Evolutionary conservation across 768 basidiomycete genomes (phyloP).

Genomic region (Infundibulicybe gibba): DNA sequence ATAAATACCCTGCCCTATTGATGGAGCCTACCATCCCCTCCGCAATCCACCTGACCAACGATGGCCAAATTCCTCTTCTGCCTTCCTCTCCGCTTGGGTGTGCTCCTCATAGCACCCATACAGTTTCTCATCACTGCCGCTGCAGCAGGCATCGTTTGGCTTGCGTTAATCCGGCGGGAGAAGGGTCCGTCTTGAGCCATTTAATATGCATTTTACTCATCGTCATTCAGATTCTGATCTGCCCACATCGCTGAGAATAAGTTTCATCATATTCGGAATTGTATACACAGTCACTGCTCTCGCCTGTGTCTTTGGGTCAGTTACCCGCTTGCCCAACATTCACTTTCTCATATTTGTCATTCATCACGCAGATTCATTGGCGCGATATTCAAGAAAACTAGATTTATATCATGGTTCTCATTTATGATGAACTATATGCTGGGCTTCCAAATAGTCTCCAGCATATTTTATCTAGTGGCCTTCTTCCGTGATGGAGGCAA

Average conservation of each 20-base stretch:
- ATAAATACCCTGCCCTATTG: background rate
- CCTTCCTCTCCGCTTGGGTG: conserved; percentile 38
- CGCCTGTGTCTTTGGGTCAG: conserved; percentile 30
- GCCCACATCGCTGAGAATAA: conserved; percentile 21
- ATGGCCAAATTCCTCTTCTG: conserved; percentile 38
- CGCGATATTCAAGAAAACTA: conserved; percentile 32
- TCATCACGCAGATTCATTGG: conserved; percentile 29
- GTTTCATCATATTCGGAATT: conserved; percentile 24
- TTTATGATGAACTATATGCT: conserved; percentile 25
- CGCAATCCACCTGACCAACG: conserved; percentile 16
- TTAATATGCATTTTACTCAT: background rate
- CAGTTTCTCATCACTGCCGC: conserved; percentile 32
- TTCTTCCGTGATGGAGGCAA: conserved; percentile 25
- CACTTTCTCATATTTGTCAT: conserved; percentile 6
- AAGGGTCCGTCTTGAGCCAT: conserved; percentile 14
- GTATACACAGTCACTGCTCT: conserved; percentile 30
- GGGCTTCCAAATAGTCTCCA: conserved; percentile 23
- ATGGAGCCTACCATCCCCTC: conserved; percentile 3
- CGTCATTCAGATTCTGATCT: conserved; percentile 17
- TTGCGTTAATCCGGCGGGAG: conserved; percentile 16
- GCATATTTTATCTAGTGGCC: conserved; percentile 25
- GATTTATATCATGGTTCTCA: conserved; percentile 28
- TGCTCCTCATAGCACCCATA: conserved; percentile 33
- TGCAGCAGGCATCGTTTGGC: conserved; percentile 28
- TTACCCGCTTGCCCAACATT: background rate